phyloP scores from a whole-genome alignment of 805 yeast species.

The Candida succiphila region DNA sequence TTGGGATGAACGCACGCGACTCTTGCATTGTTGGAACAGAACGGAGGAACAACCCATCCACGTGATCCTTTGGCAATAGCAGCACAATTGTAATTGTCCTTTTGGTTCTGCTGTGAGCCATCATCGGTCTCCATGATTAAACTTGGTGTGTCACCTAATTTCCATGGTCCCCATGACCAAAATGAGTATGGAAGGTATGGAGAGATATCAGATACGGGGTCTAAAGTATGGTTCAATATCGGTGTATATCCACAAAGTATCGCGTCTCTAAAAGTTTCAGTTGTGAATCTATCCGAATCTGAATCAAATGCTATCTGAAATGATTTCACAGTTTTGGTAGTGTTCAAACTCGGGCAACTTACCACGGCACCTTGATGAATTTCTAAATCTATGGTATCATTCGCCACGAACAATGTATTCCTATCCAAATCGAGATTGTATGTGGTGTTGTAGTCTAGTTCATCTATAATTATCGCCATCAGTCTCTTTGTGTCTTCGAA shows the following conservation, averaged over 20 bases:
- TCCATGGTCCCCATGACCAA: conserved; percentile 70
- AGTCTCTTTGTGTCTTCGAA: conserved; percentile 24
- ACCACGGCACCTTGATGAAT: background rate
- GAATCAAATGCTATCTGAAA: conserved; percentile 26
- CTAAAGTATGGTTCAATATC: conserved; percentile 34
- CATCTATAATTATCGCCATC: conserved; percentile 23
- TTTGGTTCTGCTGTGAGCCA: conserved; percentile 5
- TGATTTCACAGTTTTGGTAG: background rate
- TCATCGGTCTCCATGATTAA: background rate
- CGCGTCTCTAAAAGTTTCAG: conserved; percentile 25
- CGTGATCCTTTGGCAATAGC: conserved; percentile 11
- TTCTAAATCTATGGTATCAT: background rate
- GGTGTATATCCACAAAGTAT: conserved; percentile 59
- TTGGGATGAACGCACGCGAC: conserved; percentile 45
- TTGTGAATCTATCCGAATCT: conserved; percentile 25
- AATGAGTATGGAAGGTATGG: conserved; percentile 24
- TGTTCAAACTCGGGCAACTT: conserved; percentile 2
- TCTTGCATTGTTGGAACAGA: conserved; percentile 48
- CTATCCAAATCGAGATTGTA: conserved; percentile 17
- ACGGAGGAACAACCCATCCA: conserved; percentile 51
- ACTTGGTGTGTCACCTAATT: conserved; percentile 30
- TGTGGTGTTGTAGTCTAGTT: conserved; percentile 18
- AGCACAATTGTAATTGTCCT: conserved; percentile 29
- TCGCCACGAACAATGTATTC: conserved; percentile 1
- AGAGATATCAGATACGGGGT: conserved; percentile 18